These are phyloP conservation scores for Hygrophila difformis DNA, from an alignment of 257 asterid species.

Conservation along the genomic window DNA sequence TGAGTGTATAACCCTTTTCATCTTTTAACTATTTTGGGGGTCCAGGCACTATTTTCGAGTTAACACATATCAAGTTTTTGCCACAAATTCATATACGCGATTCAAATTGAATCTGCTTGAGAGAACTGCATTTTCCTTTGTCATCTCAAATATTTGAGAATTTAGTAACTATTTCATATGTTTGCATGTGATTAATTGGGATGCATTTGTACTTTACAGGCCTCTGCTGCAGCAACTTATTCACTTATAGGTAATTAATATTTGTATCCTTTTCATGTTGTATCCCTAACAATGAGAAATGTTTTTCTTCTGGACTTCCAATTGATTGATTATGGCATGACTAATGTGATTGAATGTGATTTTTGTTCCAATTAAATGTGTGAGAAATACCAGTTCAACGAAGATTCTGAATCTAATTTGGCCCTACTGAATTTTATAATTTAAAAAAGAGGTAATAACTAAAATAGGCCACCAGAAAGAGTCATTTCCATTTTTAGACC, in stretches of 20 bases:
- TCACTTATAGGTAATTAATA: constrained; percentile 39
- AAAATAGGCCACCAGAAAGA: too few species aligned
- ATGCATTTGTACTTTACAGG: constrained; percentile 34
- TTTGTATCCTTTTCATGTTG: constrained; percentile 1
- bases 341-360: too few species aligned
- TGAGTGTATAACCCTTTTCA: too few species aligned
- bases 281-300: not conserved
- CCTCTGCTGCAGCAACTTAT: constrained; percentile 40
- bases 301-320: not conserved
- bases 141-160: constrained; percentile 1
- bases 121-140: not conserved
- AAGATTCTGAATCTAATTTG: too few species aligned
- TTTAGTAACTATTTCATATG: not conserved
- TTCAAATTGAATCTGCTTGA: constrained; percentile 2
- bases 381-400: too few species aligned
- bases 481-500: too few species aligned
- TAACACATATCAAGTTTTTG: not conserved
- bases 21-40: too few species aligned
- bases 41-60: too few species aligned
- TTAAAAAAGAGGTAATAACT: too few species aligned
- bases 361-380: too few species aligned
- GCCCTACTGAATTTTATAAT: too few species aligned
- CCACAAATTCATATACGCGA: not conserved
- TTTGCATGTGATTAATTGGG: constrained; percentile 12
- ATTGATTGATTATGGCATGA: not conserved